phyloP scores from a whole-genome alignment of 768 basidiomycete species.

The Phylloporus sp. region DNA sequence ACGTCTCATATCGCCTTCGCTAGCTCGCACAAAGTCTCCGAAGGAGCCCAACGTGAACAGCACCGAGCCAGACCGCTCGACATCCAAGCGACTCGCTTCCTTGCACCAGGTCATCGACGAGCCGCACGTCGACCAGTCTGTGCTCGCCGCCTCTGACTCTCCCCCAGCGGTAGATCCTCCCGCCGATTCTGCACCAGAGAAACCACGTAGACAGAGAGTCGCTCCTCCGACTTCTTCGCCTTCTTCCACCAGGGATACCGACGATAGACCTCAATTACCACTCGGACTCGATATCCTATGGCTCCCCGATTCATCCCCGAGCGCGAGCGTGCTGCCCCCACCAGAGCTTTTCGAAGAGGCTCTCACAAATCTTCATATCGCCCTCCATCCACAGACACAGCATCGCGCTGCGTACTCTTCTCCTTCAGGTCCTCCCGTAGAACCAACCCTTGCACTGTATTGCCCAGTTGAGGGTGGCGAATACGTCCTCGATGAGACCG shows the following conservation, averaged over 20 bases:
- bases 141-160: slow-evolving; percentile 15
- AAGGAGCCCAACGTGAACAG: slow-evolving; percentile 16
- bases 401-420: slow-evolving; percentile 63
- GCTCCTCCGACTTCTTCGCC: slow-evolving; percentile 1
- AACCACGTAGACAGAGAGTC: slow-evolving; percentile 20
- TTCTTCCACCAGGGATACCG: slow-evolving; percentile 19
- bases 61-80: slow-evolving; percentile 5
- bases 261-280: slow-evolving; percentile 47
- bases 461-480: slow-evolving; percentile 83
- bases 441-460: slow-evolving; percentile 83
- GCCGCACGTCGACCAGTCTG: slow-evolving; percentile 8
- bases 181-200: slow-evolving; percentile 20
- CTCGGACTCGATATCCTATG: slow-evolving; percentile 61
- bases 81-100: slow-evolving; percentile 23
- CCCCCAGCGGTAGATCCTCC: slow-evolving; percentile 25
- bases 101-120: slow-evolving; percentile 17
- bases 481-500: slow-evolving; percentile 74
- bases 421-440: slow-evolving; percentile 50
- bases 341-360: slow-evolving; percentile 74
- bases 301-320: slow-evolving; percentile 40
- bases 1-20: slow-evolving; percentile 3
- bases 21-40: slow-evolving; percentile 22
- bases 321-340: slow-evolving; percentile 50
- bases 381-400: slow-evolving; percentile 79
- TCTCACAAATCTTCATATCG: slow-evolving; percentile 69